phyloP scores from a whole-genome alignment of 164 flowering plant genomes.

The Paratinospora sagittata region DNA sequence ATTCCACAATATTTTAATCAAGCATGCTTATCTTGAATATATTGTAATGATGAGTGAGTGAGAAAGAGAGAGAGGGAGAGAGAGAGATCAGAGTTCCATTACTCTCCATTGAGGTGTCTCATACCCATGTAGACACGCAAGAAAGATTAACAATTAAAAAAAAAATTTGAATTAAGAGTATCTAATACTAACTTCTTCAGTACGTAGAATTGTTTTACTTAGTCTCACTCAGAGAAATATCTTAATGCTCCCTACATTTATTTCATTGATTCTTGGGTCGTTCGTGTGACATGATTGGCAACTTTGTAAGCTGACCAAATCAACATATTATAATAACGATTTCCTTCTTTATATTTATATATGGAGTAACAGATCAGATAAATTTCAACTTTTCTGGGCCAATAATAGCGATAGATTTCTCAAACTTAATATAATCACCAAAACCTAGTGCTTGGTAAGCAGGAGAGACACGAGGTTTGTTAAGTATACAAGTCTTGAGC shows the following conservation, averaged over 20 bases:
- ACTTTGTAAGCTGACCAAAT: constrained; percentile 24
- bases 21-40: too few species aligned
- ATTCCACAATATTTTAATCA: too few species aligned
- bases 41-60: too few species aligned
- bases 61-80: too few species aligned
- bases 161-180: too few species aligned
- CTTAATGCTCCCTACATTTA: not conserved
- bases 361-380: not conserved
- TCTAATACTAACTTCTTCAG: not conserved
- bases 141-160: too few species aligned
- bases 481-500: not conserved
- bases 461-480: not conserved
- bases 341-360: constrained; percentile 11
- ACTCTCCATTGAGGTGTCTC: too few species aligned
- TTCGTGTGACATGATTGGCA: constrained; percentile 32
- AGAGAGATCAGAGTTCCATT: too few species aligned
- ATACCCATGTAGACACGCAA: too few species aligned
- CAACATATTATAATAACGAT: constrained; percentile 10
- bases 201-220: not conserved
- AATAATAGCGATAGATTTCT: constrained; percentile 18
- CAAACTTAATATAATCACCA: constrained; percentile 3
- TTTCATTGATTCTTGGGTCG: not conserved
- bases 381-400: constrained; percentile 34
- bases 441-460: constrained; percentile 4
- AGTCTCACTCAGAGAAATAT: too few species aligned